phyloP scores from a whole-genome alignment of 257 asterid genomes.

The Nicotiana benthamiana region DNA sequence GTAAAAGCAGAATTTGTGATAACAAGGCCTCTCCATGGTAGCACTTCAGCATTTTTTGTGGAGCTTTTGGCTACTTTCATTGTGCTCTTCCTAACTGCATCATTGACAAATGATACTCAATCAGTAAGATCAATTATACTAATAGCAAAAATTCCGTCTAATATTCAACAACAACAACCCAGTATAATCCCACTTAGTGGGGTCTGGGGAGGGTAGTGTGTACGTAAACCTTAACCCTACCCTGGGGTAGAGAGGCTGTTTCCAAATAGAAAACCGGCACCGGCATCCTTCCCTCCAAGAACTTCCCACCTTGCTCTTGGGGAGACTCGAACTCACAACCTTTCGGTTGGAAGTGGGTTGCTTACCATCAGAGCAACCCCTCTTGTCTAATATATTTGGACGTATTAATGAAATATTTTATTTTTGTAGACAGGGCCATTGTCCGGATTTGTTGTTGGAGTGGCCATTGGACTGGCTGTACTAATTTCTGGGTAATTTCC shows the following conservation, averaged over 20 bases:
- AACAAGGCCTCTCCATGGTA: slow-evolving; percentile 62
- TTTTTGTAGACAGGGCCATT: slow-evolving; percentile 32
- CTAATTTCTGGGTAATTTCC: slow-evolving; percentile 64
- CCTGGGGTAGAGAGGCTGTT: no score
- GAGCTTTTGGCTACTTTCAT: slow-evolving; percentile 74
- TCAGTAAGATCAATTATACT: slow-evolving; percentile 32
- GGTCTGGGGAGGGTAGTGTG: no score
- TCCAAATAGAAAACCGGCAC: no score
- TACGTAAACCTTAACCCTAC: no score
- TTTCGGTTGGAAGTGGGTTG: no score
- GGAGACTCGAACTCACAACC: no score
- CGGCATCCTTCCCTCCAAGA: no score
- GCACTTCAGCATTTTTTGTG: slow-evolving; percentile 52
- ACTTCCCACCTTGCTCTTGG: no score
- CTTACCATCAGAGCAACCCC: no score
- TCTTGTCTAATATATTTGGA: no score
- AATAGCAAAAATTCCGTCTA: neutral
- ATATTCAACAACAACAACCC: no score
- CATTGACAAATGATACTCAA: slow-evolving; percentile 40
- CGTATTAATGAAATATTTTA: neutral
- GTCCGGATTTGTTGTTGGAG: slow-evolving; percentile 69
- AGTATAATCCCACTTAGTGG: no score
- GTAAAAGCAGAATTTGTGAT: slow-evolving; percentile 45
- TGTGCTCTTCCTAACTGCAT: slow-evolving; percentile 54
- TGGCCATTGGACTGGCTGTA: slow-evolving; percentile 72